phyloP scores from a whole-genome alignment of 768 basidiomycete genomes.

The Collybia sp. region DNA sequence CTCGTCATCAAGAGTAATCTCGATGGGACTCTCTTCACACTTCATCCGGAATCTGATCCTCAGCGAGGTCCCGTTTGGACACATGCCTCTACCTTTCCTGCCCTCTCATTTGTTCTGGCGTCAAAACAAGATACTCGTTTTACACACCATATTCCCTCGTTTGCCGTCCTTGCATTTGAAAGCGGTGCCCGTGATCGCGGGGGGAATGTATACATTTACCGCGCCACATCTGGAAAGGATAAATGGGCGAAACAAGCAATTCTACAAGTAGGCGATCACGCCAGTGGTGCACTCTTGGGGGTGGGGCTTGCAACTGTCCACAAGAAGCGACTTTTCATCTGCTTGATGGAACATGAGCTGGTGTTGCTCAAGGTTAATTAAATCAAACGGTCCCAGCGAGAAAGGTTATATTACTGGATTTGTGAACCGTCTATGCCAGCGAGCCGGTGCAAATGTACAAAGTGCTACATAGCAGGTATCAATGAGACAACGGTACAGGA shows the following conservation, averaged over 20 bases:
- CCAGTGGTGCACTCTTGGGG: slow-evolving; percentile 74
- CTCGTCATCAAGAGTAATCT: slow-evolving; percentile 68
- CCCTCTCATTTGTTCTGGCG: slow-evolving; percentile 89
- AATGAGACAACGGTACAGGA: slow-evolving; percentile 17
- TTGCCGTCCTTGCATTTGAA: slow-evolving; percentile 79
- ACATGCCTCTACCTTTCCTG: slow-evolving; percentile 82
- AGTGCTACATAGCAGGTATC: slow-evolving; percentile 24
- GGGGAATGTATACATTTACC: slow-evolving; percentile 87
- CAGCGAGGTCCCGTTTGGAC: slow-evolving; percentile 44
- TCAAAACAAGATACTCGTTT: slow-evolving; percentile 90
- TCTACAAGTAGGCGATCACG: slow-evolving; percentile 66
- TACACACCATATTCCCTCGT: slow-evolving; percentile 62
- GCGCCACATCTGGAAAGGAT: slow-evolving; percentile 43
- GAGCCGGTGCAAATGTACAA: slow-evolving; percentile 16
- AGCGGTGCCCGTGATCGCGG: slow-evolving; percentile 61
- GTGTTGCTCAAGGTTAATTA: slow-evolving; percentile 44
- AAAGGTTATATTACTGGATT: slow-evolving; percentile 12
- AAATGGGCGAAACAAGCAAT: slow-evolving; percentile 78
- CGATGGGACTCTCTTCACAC: slow-evolving; percentile 63
- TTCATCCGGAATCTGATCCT: slow-evolving; percentile 27
- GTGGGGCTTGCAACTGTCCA: slow-evolving; percentile 46
- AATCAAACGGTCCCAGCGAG: slow-evolving; percentile 5
- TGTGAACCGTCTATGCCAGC: slow-evolving; percentile 16
- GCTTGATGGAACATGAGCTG: slow-evolving; percentile 75
- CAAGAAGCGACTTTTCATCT: slow-evolving; percentile 43